Evolutionary conservation across 2,329 filamentous ascomycete genomes (phyloP), one percentile per base, ranked within the genome.

Genomic region (Sporothrix luriei): DNA sequence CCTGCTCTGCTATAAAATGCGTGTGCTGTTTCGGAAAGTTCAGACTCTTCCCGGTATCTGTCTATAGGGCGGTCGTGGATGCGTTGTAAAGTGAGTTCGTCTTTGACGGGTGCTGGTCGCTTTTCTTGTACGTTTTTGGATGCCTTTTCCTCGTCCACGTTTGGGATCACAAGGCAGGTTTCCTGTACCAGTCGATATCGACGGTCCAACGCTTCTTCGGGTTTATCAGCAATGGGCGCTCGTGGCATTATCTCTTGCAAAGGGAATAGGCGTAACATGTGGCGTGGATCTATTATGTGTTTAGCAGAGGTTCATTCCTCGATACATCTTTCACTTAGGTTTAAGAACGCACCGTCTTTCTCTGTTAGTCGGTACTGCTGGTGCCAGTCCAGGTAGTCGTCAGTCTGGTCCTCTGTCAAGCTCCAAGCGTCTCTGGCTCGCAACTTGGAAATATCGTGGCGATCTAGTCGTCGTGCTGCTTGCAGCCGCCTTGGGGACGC

Each of bases 351-450:
- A 74, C 73, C 73, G 19, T 71, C 65, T 62, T 62, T 68, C 7
- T 74, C 71, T 1, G 68, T 52, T 5, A 74, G 46, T 6, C 88
- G 91, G 57, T 84, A 90, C 70, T 84, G 83, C 76, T 91, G 88
- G 76, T 91, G 94, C 88, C 91, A 95, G 78, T 92, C 87, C 78
- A 96, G 83, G 75, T 93, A 94, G 71, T 90, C 85, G 75, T 94
- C 91, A 49, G 94, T 80, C 72, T 90, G 86, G 10, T 80, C 77
- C 16, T 83, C 79, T 1, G 82, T 82, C 85, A 92, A 87, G 0
- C 68, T 75, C 74, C 80, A 77, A 10, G 76, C 76, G 6, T 78
- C 74, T 5, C 75, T 73, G 4, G 75, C 70, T 5, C 74, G 71
- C 46, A 77, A 69, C 24, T 73, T 73, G 33, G 75, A 74, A 40